These are phyloP conservation scores for Poronia punctata DNA, from an alignment of 495 filamentous ascomycete genomes.

Conservation along the genomic window DNA sequence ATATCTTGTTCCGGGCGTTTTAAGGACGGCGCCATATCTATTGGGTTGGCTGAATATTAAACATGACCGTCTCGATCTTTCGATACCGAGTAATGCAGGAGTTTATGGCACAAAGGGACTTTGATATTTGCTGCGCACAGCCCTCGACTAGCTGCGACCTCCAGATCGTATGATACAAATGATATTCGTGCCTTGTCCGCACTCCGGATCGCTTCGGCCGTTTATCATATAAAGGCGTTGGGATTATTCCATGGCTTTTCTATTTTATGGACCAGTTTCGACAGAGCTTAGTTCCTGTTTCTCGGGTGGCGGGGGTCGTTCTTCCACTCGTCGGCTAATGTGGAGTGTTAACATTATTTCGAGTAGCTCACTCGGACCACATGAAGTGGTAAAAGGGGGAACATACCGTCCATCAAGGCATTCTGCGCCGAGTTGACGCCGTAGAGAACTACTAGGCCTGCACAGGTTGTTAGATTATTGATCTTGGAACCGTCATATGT, in stretches of 20 bases:
- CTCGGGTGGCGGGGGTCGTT: slow-evolving; percentile 90
- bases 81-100: neutral
- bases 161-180: slow-evolving; percentile 25
- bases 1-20: no score
- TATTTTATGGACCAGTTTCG: no score
- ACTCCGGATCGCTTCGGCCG: slow-evolving; percentile 14
- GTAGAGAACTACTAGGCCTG: slow-evolving; percentile 77
- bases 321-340: slow-evolving; percentile 80
- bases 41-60: no score
- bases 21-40: no score
- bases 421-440: slow-evolving; percentile 75
- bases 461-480: slow-evolving; percentile 8
- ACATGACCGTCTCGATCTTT: no score
- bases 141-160: slow-evolving; percentile 14
- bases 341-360: slow-evolving; percentile 18
- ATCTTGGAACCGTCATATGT: neutral
- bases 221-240: slow-evolving; percentile 19
- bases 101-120: slow-evolving; percentile 7
- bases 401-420: slow-evolving; percentile 66
- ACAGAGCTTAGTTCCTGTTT: slow-evolving; percentile 40
- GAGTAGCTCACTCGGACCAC: neutral
- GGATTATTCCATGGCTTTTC: no score
- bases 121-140: slow-evolving; percentile 12
- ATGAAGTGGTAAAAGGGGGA: slow-evolving; percentile 4
- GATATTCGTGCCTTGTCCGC: slow-evolving; percentile 13